phyloP scores from a whole-genome alignment of 1,284 basidiomycete species.

The Xerocomus alliaceus region DNA sequence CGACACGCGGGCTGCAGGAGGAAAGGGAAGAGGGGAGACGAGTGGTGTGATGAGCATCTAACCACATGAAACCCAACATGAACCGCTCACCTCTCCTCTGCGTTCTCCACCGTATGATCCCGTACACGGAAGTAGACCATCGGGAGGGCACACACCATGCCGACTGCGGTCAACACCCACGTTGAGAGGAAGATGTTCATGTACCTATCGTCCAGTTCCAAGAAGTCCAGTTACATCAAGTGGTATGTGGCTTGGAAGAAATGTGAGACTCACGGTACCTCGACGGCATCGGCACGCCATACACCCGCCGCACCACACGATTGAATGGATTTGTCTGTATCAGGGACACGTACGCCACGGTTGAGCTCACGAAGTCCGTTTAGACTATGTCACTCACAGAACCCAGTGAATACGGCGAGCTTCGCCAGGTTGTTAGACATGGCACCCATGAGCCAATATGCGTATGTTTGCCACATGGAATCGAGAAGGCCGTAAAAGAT shows the following conservation, averaged over 20 bases:
- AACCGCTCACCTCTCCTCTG: conserved; percentile 32
- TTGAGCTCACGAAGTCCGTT: neutral
- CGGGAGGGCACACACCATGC: conserved; percentile 44
- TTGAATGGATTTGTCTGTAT: conserved; percentile 48
- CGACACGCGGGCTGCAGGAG: too few species aligned
- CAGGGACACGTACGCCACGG: too few species aligned
- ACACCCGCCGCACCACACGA: conserved; percentile 46
- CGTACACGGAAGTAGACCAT: conserved; percentile 46
- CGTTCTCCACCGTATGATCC: conserved; percentile 36
- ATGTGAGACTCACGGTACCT: conserved; percentile 32
- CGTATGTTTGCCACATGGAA: conserved; percentile 53
- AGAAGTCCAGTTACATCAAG: too few species aligned
- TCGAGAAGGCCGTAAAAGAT: conserved; percentile 51
- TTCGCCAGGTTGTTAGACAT: conserved; percentile 50
- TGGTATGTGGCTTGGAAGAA: too few species aligned
- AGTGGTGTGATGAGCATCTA: too few species aligned
- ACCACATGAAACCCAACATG: too few species aligned
- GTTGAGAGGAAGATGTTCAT: conserved; percentile 48
- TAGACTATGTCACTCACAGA: conserved; percentile 39
- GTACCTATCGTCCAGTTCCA: too few species aligned
- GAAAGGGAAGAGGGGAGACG: too few species aligned
- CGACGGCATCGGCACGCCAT: conserved; percentile 46
- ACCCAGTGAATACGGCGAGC: conserved; percentile 51
- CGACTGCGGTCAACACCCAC: conserved; percentile 40
- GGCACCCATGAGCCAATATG: conserved; percentile 52